Percentiles rank a stretch among this genome's conserved stretches.
Conservation (phyloP, 2,329 filamentous ascomycete genomes). For the Drechmeria coniospora region DNA sequence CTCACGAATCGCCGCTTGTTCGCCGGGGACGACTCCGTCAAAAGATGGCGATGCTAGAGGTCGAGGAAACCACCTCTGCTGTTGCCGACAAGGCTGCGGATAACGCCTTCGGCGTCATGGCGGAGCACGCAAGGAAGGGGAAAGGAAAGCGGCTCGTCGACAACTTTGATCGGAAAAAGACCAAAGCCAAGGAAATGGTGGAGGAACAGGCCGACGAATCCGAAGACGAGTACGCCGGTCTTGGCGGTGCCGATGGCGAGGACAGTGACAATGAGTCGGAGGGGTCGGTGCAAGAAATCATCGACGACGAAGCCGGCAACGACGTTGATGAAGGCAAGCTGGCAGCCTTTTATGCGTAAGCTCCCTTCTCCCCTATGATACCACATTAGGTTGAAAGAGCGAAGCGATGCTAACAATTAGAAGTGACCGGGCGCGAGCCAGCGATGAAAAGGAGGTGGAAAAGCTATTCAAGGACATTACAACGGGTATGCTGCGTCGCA, state of each 20-base stretch:
- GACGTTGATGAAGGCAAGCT: slow-evolving; percentile 67
- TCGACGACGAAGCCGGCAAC: slow-evolving; percentile 67
- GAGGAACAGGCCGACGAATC: slow-evolving; percentile 94
- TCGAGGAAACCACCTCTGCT: slow-evolving; percentile 1
- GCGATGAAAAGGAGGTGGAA: slow-evolving; percentile 75
- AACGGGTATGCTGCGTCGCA: slow-evolving; percentile 71
- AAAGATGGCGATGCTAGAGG: slow-evolving; percentile 16
- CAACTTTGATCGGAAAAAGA: slow-evolving; percentile 70
- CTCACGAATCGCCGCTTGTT: slow-evolving; percentile 50
- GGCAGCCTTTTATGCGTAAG: slow-evolving; percentile 80
- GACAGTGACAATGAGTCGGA: slow-evolving; percentile 60
- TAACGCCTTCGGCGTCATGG: slow-evolving; percentile 54
- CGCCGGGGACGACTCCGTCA: slow-evolving; percentile 40
- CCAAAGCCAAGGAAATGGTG: slow-evolving; percentile 72
- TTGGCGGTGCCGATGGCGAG: slow-evolving; percentile 82
- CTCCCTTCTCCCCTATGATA: slow-evolving; percentile 14
- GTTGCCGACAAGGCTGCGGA: too few species aligned
- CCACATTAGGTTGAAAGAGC: background rate
- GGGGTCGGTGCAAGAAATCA: slow-evolving; percentile 68
- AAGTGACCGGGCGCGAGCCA: slow-evolving; percentile 63
- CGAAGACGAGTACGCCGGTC: slow-evolving; percentile 91
- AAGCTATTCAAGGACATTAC: slow-evolving; percentile 90
- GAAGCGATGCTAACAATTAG: slow-evolving; percentile 5
- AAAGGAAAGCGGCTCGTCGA: slow-evolving; percentile 35
- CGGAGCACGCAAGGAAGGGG: slow-evolving; percentile 42